These are phyloP conservation scores for Cyamopsis tetragonoloba DNA, from an alignment of 306 rosid species.

Conservation along the genomic window DNA sequence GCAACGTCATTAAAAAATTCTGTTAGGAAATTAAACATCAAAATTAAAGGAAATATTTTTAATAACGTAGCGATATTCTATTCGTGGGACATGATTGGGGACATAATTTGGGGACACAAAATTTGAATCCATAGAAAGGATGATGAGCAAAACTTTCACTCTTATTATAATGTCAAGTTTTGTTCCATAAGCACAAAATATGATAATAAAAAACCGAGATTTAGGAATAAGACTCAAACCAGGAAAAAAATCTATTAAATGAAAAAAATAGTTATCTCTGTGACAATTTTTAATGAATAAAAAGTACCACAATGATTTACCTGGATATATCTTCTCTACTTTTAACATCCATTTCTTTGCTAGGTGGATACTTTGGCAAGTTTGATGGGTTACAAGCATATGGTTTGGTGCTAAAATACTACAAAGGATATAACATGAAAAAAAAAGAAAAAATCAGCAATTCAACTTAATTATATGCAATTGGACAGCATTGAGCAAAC, in stretches of 20 bases:
- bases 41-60: too few relatives aligned
- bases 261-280: neutral
- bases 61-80: too few relatives aligned
- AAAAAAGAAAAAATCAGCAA: constrained; percentile 19
- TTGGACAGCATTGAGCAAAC: neutral
- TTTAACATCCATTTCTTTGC: constrained; percentile 96
- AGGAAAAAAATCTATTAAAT: neutral
- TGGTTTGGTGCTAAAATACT: constrained; percentile 85
- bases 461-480: neutral
- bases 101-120: too few relatives aligned
- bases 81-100: too few relatives aligned
- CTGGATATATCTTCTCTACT: constrained; percentile 51
- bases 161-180: neutral
- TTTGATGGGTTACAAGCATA: constrained; percentile 77
- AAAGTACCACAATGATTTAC: constrained; percentile 29
- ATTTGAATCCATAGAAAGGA: too few relatives aligned
- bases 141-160: neutral
- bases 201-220: neutral
- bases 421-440: constrained; percentile 1
- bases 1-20: too few relatives aligned
- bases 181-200: neutral
- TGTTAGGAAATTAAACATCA: too few relatives aligned
- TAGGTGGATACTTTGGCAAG: constrained; percentile 85
- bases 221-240: neutral
- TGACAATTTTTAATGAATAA: neutral